Conservation (phyloP, 169 alveolate species). For the Babesia caballi region DNA sequence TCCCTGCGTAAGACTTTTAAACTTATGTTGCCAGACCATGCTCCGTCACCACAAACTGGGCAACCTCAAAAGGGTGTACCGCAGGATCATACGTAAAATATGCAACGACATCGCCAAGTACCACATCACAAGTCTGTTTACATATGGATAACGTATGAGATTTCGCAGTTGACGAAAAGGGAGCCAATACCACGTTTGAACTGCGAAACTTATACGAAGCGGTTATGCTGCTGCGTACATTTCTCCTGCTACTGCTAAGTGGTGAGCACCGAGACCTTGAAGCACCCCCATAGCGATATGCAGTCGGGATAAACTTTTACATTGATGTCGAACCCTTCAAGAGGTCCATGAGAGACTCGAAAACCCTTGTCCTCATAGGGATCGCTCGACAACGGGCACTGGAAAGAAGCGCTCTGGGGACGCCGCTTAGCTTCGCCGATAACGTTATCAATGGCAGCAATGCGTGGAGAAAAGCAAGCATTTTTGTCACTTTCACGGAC, state of each 20-base stretch:
- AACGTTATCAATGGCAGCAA: no score
- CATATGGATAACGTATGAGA: neutral
- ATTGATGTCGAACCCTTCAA: constrained; percentile 18
- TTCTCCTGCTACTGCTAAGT: constrained; percentile 7
- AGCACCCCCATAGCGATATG: neutral
- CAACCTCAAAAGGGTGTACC: neutral
- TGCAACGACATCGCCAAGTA: constrained; percentile 29
- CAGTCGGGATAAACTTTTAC: constrained; percentile 21
- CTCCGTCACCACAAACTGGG: constrained; percentile 2
- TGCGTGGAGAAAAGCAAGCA: neutral
- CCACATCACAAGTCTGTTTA: constrained; percentile 9
- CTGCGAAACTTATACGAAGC: constrained; percentile 28
- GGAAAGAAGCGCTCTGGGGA: neutral
- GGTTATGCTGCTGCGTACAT: neutral
- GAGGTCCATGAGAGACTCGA: constrained; percentile 15
- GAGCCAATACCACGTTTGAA: constrained; percentile 18
- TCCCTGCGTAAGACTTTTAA: constrained; percentile 21
- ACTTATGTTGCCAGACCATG: constrained; percentile 4
- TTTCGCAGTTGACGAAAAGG: constrained; percentile 19
- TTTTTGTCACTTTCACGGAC: neutral
- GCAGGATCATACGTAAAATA: constrained; percentile 14
- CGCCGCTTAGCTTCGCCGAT: neutral
- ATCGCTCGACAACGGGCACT: neutral
- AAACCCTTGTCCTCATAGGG: constrained; percentile 5
- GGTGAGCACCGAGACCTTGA: neutral